These are phyloP conservation scores for Botrytis cinerea DNA, from an alignment of 2,329 filamentous ascomycete species.

Conservation along the genomic window DNA sequence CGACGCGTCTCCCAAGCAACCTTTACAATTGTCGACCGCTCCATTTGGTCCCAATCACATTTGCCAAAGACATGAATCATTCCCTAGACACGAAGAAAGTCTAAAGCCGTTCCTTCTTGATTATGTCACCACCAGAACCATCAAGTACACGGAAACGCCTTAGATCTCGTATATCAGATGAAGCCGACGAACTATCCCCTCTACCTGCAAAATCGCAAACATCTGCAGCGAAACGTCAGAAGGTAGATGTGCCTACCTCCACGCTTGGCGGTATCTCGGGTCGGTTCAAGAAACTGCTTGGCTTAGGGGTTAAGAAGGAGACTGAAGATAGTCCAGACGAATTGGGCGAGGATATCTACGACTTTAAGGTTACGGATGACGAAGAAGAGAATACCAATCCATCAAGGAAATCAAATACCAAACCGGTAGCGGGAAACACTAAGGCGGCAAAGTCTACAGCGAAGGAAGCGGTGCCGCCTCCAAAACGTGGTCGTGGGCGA, in stretches of 20 bases:
- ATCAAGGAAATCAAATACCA: neutral
- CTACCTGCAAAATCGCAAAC: conserved; percentile 18
- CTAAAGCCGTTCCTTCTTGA: neutral
- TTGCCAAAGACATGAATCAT: conserved; percentile 9
- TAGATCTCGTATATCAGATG: conserved; percentile 22
- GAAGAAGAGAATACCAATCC: conserved; percentile 21
- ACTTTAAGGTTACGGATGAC: conserved; percentile 24
- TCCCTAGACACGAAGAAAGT: neutral
- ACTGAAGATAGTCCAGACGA: conserved; percentile 16
- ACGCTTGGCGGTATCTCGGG: conserved; percentile 5
- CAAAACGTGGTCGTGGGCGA: conserved; percentile 17
- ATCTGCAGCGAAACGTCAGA: conserved; percentile 23
- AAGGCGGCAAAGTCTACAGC: neutral
- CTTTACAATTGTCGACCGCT: neutral
- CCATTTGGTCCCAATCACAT: neutral
- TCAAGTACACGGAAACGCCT: conserved; percentile 22
- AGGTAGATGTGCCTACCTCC: conserved; percentile 15
- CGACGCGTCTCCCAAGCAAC: conserved; percentile 21
- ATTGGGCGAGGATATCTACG: conserved; percentile 24
- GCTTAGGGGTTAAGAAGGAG: conserved; percentile 7
- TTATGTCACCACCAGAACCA: conserved; percentile 16
- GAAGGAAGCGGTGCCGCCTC: neutral
- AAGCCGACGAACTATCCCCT: conserved; percentile 22
- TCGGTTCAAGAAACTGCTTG: conserved; percentile 18
- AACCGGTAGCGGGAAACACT: neutral